A percentile compares a stretch with the other conserved stretches of the same genome.
These are phyloP conservation scores for Cystobasidium tubakii DNA, from an alignment of 768 basidiomycete genomes.

Conservation along the genomic window DNA sequence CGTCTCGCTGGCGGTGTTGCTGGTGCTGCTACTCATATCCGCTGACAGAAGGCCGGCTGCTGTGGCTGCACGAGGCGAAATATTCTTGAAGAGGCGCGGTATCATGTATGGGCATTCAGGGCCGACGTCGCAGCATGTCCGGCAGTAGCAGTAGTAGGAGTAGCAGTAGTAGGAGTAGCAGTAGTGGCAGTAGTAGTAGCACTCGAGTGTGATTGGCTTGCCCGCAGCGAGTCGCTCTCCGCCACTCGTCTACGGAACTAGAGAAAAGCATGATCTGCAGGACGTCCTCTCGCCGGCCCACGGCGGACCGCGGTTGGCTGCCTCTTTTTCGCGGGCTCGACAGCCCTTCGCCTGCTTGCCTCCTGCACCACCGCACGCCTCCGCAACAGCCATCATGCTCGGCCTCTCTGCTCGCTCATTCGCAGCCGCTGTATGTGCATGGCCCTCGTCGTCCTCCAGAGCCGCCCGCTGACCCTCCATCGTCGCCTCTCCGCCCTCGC, in stretches of 20 bases:
- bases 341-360: background rate
- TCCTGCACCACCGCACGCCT: background rate
- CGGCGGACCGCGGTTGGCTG: conserved; percentile 2
- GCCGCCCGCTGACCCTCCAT: background rate
- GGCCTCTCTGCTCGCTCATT: conserved; percentile 10
- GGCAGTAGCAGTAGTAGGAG: too few relatives aligned
- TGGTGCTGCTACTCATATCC: background rate
- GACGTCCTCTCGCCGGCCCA: background rate
- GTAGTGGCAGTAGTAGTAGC: too few relatives aligned
- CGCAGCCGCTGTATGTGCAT: background rate
- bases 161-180: too few relatives aligned
- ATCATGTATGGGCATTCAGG: too few relatives aligned
- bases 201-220: too few relatives aligned
- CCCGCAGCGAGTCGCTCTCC: too few relatives aligned
- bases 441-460: too few relatives aligned
- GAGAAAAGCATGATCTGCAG: too few relatives aligned
- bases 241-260: too few relatives aligned
- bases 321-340: background rate
- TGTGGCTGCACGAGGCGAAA: background rate
- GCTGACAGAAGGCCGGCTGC: background rate
- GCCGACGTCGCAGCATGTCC: too few relatives aligned
- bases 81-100: background rate
- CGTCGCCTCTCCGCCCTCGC: background rate
- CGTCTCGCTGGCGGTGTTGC: background rate
- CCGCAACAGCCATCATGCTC: background rate